Base-by-base conservation (phyloP, 2,329 filamentous ascomycete species). In the Clonostachys chloroleuca region DNA sequence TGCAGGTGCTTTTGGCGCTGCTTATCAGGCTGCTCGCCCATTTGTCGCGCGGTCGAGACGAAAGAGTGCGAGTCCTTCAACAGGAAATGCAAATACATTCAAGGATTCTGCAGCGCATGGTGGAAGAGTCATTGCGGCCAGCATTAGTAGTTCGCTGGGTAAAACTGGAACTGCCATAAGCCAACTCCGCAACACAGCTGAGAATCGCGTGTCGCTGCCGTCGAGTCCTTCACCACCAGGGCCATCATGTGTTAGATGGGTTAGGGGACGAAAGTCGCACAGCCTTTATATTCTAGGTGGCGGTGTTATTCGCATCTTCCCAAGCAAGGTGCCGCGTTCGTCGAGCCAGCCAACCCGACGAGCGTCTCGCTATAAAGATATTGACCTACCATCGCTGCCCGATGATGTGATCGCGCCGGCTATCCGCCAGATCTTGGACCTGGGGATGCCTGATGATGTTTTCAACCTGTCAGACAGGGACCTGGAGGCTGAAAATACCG, bases 181-280 rank as follows among this genome's bases (percentile, higher is more conserved):
- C 54, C 81, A 87, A 54, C 77, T 91, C 49, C 83, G 87, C 42
- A 86, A 90, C 56, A 87, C 81, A 0, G 84, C 84, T 12, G 87
- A 90, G 60, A 90, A 89, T 63, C 81, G 89, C 52, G 78, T 91
- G 40, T 80, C 86, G 42, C 70, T 90, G 33, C 87, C 86, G 12
- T 67, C 70, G 12, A 76, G 78, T 42, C 62, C 73, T n/a, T 63
- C 64, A 24, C 68, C 73, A 13, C 80, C 83, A 2, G 75, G 75
- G 3, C 71, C 77, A 8, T 73, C 77, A 5, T 88, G 84, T 56
- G 78, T 87, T 4, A 70, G 75, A 2, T 87, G 87, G 81, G 70
- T 87, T 42, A 78, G 76, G 24, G 78, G 81, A 34, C 81, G 76
- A 55, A 81, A 76, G 49, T 76, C 78, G 34, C 81, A 84, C 48